Percentiles rank a stretch among this genome's conserved stretches.
These are phyloP conservation scores for Bonnemaisonia californica DNA, from an alignment of 31 red algal species.

Conservation along the genomic window DNA sequence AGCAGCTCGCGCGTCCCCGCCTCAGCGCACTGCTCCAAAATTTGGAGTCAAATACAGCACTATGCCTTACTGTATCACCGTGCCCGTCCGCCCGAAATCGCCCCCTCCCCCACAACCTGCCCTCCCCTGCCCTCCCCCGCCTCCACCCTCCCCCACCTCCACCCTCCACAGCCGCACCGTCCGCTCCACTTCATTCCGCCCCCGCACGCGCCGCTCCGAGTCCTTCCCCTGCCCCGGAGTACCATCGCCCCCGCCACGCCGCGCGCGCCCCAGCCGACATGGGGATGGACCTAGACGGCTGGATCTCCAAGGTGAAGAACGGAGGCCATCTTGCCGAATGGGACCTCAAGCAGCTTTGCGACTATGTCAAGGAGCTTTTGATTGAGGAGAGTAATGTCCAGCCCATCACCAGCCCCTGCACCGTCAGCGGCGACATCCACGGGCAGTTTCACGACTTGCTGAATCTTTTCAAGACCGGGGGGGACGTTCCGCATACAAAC, in stretches of 20 bases:
- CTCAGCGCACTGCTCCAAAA: too few relatives aligned
- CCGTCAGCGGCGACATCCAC: slow-evolving; percentile 91
- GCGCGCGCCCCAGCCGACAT: slow-evolving; percentile 24
- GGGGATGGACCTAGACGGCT: slow-evolving; percentile 91
- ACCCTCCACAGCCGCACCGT: not conserved
- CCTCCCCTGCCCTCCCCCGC: not conserved
- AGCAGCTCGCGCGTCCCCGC: too few relatives aligned
- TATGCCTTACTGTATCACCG: not conserved
- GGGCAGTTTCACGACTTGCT: slow-evolving; percentile 89
- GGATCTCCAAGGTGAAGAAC: slow-evolving; percentile 82
- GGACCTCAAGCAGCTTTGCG: slow-evolving; percentile 96
- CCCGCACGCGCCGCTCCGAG: not conserved
- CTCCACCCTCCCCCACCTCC: not conserved
- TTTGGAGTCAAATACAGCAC: not conserved
- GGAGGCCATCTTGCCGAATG: slow-evolving; percentile 89
- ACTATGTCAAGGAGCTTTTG: slow-evolving; percentile 94
- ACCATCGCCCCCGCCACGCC: not conserved
- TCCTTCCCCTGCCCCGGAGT: not conserved
- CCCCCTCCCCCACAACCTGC: not conserved
- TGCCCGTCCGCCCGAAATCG: not conserved
- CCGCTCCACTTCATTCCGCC: not conserved
- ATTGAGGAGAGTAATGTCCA: slow-evolving; percentile 99
- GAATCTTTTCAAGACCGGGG: slow-evolving; percentile 86
- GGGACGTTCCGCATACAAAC: slow-evolving; percentile 82
- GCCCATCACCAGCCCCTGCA: slow-evolving; percentile 89